These are phyloP conservation scores for Thermothielavioides terrestris DNA, from an alignment of 495 filamentous ascomycete species.

Conservation along the genomic window DNA sequence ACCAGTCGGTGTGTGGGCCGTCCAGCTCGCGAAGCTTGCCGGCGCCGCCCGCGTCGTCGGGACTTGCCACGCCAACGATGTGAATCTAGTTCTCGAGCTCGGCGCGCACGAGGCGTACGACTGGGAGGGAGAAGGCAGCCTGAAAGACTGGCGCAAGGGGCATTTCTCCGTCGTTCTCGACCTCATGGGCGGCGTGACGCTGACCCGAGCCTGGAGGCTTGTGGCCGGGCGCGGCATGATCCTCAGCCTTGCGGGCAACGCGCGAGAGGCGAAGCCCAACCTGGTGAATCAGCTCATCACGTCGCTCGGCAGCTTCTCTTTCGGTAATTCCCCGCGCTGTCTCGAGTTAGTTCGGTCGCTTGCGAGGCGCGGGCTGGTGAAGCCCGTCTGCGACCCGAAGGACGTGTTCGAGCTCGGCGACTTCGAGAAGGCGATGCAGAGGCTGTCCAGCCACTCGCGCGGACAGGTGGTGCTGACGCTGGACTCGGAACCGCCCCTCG, in stretches of 20 bases:
- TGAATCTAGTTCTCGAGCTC: conserved; percentile 29
- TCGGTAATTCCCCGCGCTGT: conserved; percentile 35
- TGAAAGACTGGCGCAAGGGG: conserved; percentile 32
- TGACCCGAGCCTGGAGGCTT: conserved; percentile 40
- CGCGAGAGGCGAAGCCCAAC: conserved; percentile 23
- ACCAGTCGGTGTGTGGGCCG: conserved; percentile 43
- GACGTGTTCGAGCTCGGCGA: conserved; percentile 42
- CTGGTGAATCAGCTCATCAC: conserved; percentile 20
- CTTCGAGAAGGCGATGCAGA: conserved; percentile 35
- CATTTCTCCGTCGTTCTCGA: conserved; percentile 46
- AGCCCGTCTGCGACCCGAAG: conserved; percentile 29
- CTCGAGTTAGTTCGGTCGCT: conserved; percentile 36
- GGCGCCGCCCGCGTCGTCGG: conserved; percentile 38
- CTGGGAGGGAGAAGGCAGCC: conserved; percentile 26
- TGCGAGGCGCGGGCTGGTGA: conserved; percentile 34
- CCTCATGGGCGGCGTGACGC: conserved; percentile 37
- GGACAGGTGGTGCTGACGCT: conserved; percentile 35
- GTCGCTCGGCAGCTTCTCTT: conserved; percentile 33
- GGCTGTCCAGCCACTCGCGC: conserved; percentile 32
- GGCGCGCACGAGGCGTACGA: conserved; percentile 39
- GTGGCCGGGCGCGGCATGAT: conserved; percentile 36
- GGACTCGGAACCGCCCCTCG: neutral
- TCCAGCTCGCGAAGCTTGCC: conserved; percentile 39
- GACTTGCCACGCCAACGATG: conserved; percentile 28
- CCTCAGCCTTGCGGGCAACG: conserved; percentile 40